These are phyloP conservation scores for Exophiala aquamarina DNA, from an alignment of 2,329 filamentous ascomycete genomes.

Conservation along the genomic window DNA sequence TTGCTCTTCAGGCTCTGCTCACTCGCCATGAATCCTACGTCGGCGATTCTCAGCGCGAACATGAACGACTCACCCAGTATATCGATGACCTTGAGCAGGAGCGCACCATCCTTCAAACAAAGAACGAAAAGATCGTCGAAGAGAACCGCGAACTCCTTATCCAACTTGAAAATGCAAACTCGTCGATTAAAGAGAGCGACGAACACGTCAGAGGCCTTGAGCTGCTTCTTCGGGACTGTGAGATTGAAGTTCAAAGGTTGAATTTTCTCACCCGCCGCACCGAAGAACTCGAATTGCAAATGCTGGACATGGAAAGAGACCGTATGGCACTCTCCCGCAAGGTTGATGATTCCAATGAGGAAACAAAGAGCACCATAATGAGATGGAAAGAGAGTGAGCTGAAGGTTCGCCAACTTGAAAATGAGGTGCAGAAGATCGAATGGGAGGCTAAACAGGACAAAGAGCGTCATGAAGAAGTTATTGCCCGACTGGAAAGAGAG, in stretches of 20 bases:
- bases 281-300: slow-evolving; percentile 74
- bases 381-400: slow-evolving; percentile 85
- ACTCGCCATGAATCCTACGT: slow-evolving; percentile 93
- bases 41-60: slow-evolving; percentile 84
- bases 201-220: slow-evolving; percentile 75
- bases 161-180: slow-evolving; percentile 82
- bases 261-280: slow-evolving; percentile 73
- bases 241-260: slow-evolving; percentile 73
- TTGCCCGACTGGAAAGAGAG: slow-evolving; percentile 80
- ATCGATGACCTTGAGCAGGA: slow-evolving; percentile 73
- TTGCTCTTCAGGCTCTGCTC: slow-evolving; percentile 78
- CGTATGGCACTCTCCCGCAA: slow-evolving; percentile 70
- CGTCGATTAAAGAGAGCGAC: slow-evolving; percentile 76
- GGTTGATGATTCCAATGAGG: slow-evolving; percentile 66
- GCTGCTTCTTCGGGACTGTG: slow-evolving; percentile 72
- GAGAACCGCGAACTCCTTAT: slow-evolving; percentile 81
- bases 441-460: slow-evolving; percentile 76
- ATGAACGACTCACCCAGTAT: slow-evolving; percentile 65
- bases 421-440: slow-evolving; percentile 87
- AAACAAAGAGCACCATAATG: slow-evolving; percentile 74
- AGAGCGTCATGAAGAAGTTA: slow-evolving; percentile 76
- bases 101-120: slow-evolving; percentile 71
- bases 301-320: slow-evolving; percentile 77
- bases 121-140: slow-evolving; percentile 75
- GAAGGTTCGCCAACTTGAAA: slow-evolving; percentile 74